Conservation (phyloP, 345 rosid species). For the Rhodamnia rubescens region DNA sequence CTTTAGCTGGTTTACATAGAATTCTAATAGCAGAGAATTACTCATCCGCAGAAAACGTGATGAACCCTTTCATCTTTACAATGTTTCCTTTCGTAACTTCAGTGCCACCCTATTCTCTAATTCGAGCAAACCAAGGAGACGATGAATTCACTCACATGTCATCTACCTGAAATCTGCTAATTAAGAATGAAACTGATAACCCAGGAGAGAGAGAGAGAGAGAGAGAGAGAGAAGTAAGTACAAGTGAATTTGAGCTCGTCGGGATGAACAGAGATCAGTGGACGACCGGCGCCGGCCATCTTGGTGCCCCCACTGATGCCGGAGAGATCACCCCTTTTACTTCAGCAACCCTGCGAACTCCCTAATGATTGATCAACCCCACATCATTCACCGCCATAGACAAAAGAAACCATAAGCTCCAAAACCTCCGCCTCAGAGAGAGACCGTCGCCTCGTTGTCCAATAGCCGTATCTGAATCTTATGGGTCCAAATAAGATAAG, state of each 20-base stretch:
- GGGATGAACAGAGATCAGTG: constrained; percentile 75
- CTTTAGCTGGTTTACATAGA: background rate
- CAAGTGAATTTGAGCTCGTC: constrained; percentile 73
- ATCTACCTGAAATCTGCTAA: background rate
- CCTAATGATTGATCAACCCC: background rate
- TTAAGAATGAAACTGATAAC: background rate
- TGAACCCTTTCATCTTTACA: background rate
- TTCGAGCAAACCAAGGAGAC: background rate
- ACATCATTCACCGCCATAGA: background rate
- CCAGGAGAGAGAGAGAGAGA: background rate
- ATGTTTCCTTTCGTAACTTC: background rate
- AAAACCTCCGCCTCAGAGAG: background rate
- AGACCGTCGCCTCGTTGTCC: background rate
- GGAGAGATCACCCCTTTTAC: background rate
- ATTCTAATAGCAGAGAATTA: background rate
- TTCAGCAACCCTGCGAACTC: background rate
- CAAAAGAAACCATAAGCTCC: background rate
- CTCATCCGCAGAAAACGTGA: background rate
- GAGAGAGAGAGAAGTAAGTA: constrained; percentile 5
- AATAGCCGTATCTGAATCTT: background rate
- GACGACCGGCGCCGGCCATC: constrained; percentile 34
- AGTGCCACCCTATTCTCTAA: background rate
- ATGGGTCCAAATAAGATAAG: background rate
- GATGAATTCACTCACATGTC: background rate
- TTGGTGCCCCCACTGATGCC: background rate